Conservation (phyloP, 2,329 filamentous ascomycete species). For the Cercospora beticola region DNA sequence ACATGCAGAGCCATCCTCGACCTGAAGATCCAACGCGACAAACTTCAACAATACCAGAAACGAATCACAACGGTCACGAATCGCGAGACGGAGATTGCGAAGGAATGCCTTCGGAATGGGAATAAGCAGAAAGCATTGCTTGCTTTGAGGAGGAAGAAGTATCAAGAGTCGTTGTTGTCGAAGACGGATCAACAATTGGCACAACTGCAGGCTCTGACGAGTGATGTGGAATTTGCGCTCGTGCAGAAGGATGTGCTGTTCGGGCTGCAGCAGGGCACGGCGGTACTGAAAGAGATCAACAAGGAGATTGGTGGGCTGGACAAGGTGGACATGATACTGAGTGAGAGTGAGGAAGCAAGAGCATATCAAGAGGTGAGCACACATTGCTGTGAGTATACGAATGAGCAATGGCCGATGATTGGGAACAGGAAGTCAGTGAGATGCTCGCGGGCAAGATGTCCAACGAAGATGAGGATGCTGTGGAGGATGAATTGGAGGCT, state of each 20-base stretch:
- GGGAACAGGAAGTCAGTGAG: constrained; percentile 77
- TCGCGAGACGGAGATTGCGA: constrained; percentile 83
- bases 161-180: constrained; percentile 83
- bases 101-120: constrained; percentile 73
- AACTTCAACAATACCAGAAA: constrained; percentile 92
- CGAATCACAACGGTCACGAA: constrained; percentile 82
- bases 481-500: constrained; percentile 88
- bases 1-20: constrained; percentile 82
- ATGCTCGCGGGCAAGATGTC: constrained; percentile 86
- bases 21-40: constrained; percentile 96
- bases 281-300: constrained; percentile 86
- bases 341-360: constrained; percentile 83
- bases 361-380: constrained; percentile 76
- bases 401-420: constrained; percentile 1
- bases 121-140: constrained; percentile 81
- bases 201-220: constrained; percentile 84
- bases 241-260: constrained; percentile 97
- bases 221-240: constrained; percentile 88
- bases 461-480: constrained; percentile 94
- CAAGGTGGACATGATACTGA: constrained; percentile 91
- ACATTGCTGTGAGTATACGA: neutral
- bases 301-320: constrained; percentile 94
- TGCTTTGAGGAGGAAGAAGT: constrained; percentile 91
- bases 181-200: constrained; percentile 94
- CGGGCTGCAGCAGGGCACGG: constrained; percentile 86